phyloP scores from a whole-genome alignment of 2,329 filamentous ascomycete genomes.

The Penicillium fuscoglaucum region DNA sequence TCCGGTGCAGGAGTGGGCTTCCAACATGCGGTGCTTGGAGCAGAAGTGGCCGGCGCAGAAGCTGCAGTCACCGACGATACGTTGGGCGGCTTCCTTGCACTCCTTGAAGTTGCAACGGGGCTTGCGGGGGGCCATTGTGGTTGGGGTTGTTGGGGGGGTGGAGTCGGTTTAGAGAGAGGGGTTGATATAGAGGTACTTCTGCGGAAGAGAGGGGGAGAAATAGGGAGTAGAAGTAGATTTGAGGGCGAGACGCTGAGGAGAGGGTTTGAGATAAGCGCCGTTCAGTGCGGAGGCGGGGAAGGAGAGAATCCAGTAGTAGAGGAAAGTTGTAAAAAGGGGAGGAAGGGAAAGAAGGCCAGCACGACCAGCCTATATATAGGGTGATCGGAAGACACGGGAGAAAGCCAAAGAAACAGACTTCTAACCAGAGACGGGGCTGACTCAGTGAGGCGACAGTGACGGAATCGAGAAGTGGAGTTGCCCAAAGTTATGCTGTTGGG shows the following conservation, averaged over 20 bases:
- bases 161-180: conserved; percentile 3
- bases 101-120: conserved; percentile 83
- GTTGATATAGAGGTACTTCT: not conserved
- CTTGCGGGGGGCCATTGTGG: conserved; percentile 53
- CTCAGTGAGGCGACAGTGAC: conserved; percentile 28
- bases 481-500: conserved; percentile 17
- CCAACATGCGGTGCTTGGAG: conserved; percentile 87
- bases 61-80: conserved; percentile 92
- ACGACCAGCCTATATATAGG: conserved; percentile 21
- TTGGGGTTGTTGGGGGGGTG: not conserved
- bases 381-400: conserved; percentile 28
- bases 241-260: not conserved
- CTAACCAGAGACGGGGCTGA: conserved; percentile 21
- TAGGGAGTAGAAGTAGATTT: not conserved
- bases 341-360: conserved; percentile 1
- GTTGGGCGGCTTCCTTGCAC: conserved; percentile 83
- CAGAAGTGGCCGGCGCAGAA: conserved; percentile 96
- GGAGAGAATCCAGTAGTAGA: not conserved
- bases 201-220: conserved; percentile 5
- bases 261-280: conserved; percentile 24
- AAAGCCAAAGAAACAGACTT: conserved; percentile 12
- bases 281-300: conserved; percentile 9
- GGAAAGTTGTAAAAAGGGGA: conserved; percentile 6
- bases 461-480: conserved; percentile 24
- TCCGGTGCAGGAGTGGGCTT: conserved; percentile 90